These are phyloP conservation scores for Annulohypoxylon stygium DNA, from an alignment of 495 filamentous ascomycete genomes.

Conservation along the genomic window DNA sequence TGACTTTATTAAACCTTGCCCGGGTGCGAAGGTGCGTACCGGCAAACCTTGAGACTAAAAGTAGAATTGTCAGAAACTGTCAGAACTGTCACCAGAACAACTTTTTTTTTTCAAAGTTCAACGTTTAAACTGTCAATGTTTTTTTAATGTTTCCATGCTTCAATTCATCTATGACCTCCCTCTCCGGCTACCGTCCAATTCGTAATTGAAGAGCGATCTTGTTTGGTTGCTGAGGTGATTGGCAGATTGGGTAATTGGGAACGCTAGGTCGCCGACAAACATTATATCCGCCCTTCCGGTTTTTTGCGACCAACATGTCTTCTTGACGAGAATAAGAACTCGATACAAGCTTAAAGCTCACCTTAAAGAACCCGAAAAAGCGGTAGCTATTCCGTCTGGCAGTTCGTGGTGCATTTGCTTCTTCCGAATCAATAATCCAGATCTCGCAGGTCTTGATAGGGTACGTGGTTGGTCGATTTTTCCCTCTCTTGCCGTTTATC, in stretches of 20 bases:
- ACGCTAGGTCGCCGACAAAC: constrained; percentile 4
- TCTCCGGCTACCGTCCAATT: constrained; percentile 32
- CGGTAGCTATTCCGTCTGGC: background rate
- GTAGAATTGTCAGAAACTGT: background rate
- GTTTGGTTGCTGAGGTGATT: background rate
- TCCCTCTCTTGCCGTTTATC: constrained; percentile 16
- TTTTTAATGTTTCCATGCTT: constrained; percentile 16
- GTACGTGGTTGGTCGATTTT: constrained; percentile 41
- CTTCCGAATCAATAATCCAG: constrained; percentile 26
- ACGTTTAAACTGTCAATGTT: background rate
- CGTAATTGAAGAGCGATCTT: background rate
- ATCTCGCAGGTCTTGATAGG: constrained; percentile 6
- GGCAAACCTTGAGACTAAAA: constrained; percentile 44
- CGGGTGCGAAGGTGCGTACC: constrained; percentile 14
- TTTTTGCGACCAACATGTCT: constrained; percentile 3
- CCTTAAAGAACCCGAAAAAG: constrained; percentile 17
- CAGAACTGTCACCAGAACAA: constrained; percentile 13
- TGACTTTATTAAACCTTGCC: constrained; percentile 24
- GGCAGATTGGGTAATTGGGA: background rate
- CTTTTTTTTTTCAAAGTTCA: background rate
- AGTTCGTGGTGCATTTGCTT: constrained; percentile 31
- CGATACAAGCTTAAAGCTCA: constrained; percentile 11
- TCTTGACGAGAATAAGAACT: background rate
- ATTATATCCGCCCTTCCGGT: constrained; percentile 6
- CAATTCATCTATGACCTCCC: constrained; percentile 6